Evolutionary conservation across 805 yeast genomes (phyloP).

Genomic region (Debaryomyces hansenii): DNA sequence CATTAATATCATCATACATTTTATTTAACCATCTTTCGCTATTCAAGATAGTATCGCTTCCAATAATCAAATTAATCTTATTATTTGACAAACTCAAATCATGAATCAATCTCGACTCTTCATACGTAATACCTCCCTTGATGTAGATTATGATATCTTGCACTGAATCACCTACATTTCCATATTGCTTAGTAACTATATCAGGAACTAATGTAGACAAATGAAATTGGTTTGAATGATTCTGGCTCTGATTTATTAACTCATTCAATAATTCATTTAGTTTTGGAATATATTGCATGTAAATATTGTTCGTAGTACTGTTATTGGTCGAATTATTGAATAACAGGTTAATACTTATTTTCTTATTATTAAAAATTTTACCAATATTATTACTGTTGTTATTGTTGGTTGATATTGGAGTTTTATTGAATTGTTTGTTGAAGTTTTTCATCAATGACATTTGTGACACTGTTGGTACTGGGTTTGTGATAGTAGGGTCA

Average conservation of each 20-base stretch:
- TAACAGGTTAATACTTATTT: slow-evolving; percentile 30
- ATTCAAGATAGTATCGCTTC: slow-evolving; percentile 54
- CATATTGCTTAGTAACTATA: slow-evolving; percentile 26
- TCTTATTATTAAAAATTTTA: slow-evolving; percentile 31
- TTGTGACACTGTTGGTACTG: slow-evolving; percentile 35
- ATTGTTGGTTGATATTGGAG: slow-evolving; percentile 7
- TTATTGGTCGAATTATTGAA: slow-evolving; percentile 23
- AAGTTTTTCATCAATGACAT: slow-evolving; percentile 30
- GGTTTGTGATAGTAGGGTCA: slow-evolving; percentile 28
- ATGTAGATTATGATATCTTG: slow-evolving; percentile 72
- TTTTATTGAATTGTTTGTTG: slow-evolving; percentile 20
- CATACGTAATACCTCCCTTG: slow-evolving; percentile 90
- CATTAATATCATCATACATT: slow-evolving; percentile 32
- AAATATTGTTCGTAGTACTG: slow-evolving; percentile 60
- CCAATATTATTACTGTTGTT: slow-evolving; percentile 19
- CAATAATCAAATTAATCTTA: slow-evolving; percentile 70
- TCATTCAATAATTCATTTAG: slow-evolving; percentile 44
- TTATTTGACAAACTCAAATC: slow-evolving; percentile 61
- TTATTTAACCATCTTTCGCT: slow-evolving; percentile 33
- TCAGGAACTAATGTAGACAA: slow-evolving; percentile 43
- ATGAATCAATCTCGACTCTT: slow-evolving; percentile 82
- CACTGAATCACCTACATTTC: slow-evolving; percentile 32
- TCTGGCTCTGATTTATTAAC: slow-evolving; percentile 14
- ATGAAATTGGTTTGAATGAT: slow-evolving; percentile 9
- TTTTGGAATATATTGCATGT: slow-evolving; percentile 88